Conservation (phyloP, 306 rosid species). For the Rosa multiflora region DNA sequence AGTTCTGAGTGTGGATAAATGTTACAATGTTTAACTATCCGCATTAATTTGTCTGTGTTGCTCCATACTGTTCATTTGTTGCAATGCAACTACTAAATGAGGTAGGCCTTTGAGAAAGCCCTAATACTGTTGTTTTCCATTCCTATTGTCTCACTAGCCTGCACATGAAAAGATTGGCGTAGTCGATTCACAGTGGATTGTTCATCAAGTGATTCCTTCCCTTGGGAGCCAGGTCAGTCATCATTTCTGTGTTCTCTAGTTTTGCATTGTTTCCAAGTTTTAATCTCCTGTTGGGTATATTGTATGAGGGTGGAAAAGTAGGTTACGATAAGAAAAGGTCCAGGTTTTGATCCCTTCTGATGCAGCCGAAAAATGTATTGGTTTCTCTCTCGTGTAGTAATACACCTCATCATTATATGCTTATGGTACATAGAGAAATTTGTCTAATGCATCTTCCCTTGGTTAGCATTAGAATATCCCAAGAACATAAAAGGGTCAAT, state of each 20-base stretch:
- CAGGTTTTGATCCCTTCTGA: background rate
- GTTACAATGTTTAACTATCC: background rate
- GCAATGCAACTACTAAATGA: background rate
- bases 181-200: slow-evolving; percentile 96
- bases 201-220: slow-evolving; percentile 95
- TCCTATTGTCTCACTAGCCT: slow-evolving; percentile 54
- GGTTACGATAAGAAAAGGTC: background rate
- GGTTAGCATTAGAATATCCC: background rate
- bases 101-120: background rate
- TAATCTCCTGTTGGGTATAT: background rate
- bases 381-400: background rate
- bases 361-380: background rate
- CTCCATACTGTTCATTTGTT: background rate
- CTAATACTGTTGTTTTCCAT: slow-evolving; percentile 15
- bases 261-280: slow-evolving; percentile 11
- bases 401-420: background rate
- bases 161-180: slow-evolving; percentile 97
- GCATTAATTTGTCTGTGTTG: background rate
- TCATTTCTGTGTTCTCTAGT: slow-evolving; percentile 12
- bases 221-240: slow-evolving; percentile 81
- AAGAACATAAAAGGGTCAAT: background rate
- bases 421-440: background rate
- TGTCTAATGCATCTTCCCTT: background rate
- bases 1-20: background rate
- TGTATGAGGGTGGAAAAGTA: background rate